A percentile compares a stretch with the other conserved stretches of the same genome.
Conservation (phyloP, 495 filamentous ascomycete genomes). For the Neurospora sublineolata region DNA sequence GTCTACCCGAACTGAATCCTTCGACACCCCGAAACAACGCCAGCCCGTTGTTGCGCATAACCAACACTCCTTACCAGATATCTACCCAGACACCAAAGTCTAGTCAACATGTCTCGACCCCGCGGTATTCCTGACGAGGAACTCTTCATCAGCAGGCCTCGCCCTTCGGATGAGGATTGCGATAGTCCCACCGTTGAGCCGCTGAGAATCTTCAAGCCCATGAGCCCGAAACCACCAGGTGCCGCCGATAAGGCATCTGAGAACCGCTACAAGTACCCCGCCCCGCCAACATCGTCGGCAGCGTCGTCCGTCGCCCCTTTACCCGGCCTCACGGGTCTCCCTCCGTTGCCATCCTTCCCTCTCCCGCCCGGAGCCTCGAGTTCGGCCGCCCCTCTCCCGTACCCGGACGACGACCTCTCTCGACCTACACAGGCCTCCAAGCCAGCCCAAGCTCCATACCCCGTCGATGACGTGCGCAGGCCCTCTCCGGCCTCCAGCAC, state of each 20-base stretch:
- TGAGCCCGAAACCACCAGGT: constrained; percentile 35
- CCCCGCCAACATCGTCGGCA: constrained; percentile 33
- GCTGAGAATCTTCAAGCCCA: constrained; percentile 69
- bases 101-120: constrained; percentile 29
- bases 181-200: constrained; percentile 70
- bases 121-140: constrained; percentile 56
- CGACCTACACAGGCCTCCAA: constrained; percentile 21
- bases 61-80: constrained; percentile 3
- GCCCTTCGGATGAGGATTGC: constrained; percentile 34
- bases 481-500: constrained; percentile 16
- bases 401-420: constrained; percentile 60
- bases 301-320: constrained; percentile 16
- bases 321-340: constrained; percentile 13
- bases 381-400: constrained; percentile 56
- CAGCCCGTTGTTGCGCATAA: not conserved
- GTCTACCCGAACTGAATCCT: constrained; percentile 1
- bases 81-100: constrained; percentile 5
- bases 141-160: constrained; percentile 58
- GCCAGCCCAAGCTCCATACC: constrained; percentile 34
- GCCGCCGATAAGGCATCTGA: constrained; percentile 23
- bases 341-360: constrained; percentile 39
- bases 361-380: constrained; percentile 52
- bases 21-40: constrained; percentile 1
- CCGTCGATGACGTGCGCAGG: constrained; percentile 31
- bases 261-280: constrained; percentile 32